phyloP scores from a whole-genome alignment of 2,329 filamentous ascomycete genomes.

The Anisogramma anomala region DNA sequence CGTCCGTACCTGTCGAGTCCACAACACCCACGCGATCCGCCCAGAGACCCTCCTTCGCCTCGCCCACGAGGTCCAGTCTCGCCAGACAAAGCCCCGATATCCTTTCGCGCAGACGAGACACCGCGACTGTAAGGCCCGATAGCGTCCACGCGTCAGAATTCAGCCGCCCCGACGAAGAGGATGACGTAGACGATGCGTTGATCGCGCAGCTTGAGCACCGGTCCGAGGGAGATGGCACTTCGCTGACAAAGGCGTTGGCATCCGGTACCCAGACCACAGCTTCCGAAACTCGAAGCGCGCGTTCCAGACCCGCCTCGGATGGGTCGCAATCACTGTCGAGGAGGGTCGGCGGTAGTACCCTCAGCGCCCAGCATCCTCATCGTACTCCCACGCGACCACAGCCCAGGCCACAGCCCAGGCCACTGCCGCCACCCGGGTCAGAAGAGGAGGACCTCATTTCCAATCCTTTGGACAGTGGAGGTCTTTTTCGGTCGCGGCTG shows the following conservation, averaged over 20 bases:
- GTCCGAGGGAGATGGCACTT: slow-evolving; percentile 15
- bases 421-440: slow-evolving; percentile 34
- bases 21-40: slow-evolving; percentile 29
- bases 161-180: slow-evolving; percentile 10
- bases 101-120: slow-evolving; percentile 32
- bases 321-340: slow-evolving; percentile 20
- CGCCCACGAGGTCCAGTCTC: slow-evolving; percentile 55
- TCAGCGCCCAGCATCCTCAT: slow-evolving; percentile 22
- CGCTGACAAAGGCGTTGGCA: not conserved
- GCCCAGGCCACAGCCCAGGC: slow-evolving; percentile 34
- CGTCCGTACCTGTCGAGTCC: slow-evolving; percentile 30
- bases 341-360: slow-evolving; percentile 20
- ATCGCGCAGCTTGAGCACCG: slow-evolving; percentile 22
- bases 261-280: not conserved
- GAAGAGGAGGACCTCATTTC: slow-evolving; percentile 32
- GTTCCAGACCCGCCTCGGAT: slow-evolving; percentile 3
- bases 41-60: slow-evolving; percentile 40
- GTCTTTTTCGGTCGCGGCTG: slow-evolving; percentile 26
- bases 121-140: slow-evolving; percentile 19
- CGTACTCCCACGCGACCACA: slow-evolving; percentile 32
- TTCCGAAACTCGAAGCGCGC: slow-evolving; percentile 14
- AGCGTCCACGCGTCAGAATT: slow-evolving; percentile 11
- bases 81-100: slow-evolving; percentile 50
- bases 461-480: slow-evolving; percentile 29
- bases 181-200: slow-evolving; percentile 9